Percentiles rank a stretch among this genome's conserved stretches.
Conservation (phyloP, 192 early-diverging fungal genomes). For the Coemansia sp. region DNA sequence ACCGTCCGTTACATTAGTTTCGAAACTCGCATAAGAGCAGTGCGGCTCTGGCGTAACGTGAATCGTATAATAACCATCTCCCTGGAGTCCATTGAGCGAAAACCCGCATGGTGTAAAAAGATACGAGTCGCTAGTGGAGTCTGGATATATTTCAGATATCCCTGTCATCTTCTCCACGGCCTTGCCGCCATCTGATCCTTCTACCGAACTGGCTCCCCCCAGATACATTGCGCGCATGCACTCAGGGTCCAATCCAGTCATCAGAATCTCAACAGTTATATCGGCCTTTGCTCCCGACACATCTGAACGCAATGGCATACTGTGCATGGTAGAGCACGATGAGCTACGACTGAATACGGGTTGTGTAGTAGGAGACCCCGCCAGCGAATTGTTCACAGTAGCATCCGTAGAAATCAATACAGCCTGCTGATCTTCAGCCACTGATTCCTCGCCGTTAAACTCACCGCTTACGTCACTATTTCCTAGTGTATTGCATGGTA, state of each 20-base stretch:
- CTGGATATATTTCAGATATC: constrained; percentile 78
- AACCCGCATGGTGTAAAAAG: constrained; percentile 97
- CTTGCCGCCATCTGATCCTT: constrained; percentile 64
- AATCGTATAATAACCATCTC: constrained; percentile 91
- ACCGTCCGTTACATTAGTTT: constrained; percentile 82
- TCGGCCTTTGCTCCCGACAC: constrained; percentile 45
- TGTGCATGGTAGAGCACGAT: constrained; percentile 41
- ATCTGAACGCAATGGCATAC: background rate
- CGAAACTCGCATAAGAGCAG: constrained; percentile 99
- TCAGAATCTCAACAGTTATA: constrained; percentile 93
- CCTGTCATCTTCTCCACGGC: constrained; percentile 76
- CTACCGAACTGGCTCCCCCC: constrained; percentile 55
- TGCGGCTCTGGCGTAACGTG: constrained; percentile 97
- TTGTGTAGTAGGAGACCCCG: constrained; percentile 26
- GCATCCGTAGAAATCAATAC: background rate
- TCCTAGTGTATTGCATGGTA: too few species aligned
- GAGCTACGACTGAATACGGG: constrained; percentile 41
- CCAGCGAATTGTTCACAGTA: constrained; percentile 35
- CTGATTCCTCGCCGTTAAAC: background rate
- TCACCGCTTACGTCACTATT: too few species aligned
- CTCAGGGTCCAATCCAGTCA: constrained; percentile 84
- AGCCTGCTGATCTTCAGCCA: background rate
- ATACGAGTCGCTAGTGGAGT: constrained; percentile 80
- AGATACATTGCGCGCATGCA: constrained; percentile 79
- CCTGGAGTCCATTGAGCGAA: constrained; percentile 82